A percentile compares a stretch with the other conserved stretches of the same genome.
phyloP scores from a whole-genome alignment of 2,329 filamentous ascomycete species.

The Didymella pinodella region DNA sequence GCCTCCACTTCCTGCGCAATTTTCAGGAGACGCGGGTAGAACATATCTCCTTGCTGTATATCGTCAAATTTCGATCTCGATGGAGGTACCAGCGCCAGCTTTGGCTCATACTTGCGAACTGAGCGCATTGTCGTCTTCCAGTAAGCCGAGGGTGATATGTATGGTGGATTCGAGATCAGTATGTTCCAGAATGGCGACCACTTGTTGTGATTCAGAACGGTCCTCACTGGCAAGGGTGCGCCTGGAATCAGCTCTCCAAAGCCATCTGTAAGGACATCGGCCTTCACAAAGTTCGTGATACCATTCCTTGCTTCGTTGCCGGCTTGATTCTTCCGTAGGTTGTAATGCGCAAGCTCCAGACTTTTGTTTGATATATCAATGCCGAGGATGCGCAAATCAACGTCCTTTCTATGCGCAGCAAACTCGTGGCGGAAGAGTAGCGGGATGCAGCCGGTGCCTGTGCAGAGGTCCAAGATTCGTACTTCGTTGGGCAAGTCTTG shows the following conservation, averaged over 20 bases:
- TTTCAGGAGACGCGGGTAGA: constrained; percentile 72
- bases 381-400: constrained; percentile 65
- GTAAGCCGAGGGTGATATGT: constrained; percentile 75
- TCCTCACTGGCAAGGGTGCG: constrained; percentile 25
- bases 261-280: constrained; percentile 58
- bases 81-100: constrained; percentile 72
- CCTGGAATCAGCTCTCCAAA: constrained; percentile 51
- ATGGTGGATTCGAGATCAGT: constrained; percentile 88
- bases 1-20: constrained; percentile 61
- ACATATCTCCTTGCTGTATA: constrained; percentile 59
- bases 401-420: constrained; percentile 36
- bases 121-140: constrained; percentile 70
- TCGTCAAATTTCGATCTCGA: constrained; percentile 25
- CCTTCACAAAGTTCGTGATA: constrained; percentile 58
- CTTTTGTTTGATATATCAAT: constrained; percentile 76
- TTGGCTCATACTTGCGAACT: constrained; percentile 83
- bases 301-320: constrained; percentile 13
- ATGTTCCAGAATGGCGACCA: constrained; percentile 60
- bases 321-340: constrained; percentile 59
- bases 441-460: constrained; percentile 89
- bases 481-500: constrained; percentile 51
- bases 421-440: constrained; percentile 75
- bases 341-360: constrained; percentile 69
- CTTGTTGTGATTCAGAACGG: constrained; percentile 22
- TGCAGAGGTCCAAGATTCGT: constrained; percentile 83